Percentiles rank a stretch among this genome's conserved stretches.
Conservation (phyloP, 2,329 filamentous ascomycete species). For the Alternaria infectoria region DNA sequence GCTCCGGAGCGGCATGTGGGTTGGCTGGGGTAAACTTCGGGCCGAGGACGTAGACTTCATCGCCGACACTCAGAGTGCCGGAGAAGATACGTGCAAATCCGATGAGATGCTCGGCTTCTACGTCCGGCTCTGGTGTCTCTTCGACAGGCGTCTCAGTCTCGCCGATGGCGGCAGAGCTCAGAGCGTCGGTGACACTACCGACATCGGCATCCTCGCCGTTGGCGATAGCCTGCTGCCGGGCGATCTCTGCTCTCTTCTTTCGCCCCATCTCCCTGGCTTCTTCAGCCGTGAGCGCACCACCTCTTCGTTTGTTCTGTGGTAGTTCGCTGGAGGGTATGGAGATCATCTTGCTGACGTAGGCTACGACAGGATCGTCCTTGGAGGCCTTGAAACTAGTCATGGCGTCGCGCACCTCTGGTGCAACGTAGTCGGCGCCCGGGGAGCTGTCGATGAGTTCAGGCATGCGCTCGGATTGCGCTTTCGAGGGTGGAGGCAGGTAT, state of each 20-base stretch:
- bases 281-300: constrained; percentile 76
- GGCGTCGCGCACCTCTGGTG: constrained; percentile 73
- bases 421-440: constrained; percentile 76
- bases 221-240: constrained; percentile 71
- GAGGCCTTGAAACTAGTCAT: constrained; percentile 80
- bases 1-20: constrained; percentile 73
- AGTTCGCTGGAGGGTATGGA: constrained; percentile 92
- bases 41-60: constrained; percentile 86
- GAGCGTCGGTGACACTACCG: constrained; percentile 62
- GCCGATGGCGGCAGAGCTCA: constrained; percentile 66
- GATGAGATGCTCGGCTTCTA: constrained; percentile 85
- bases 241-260: constrained; percentile 87
- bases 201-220: constrained; percentile 54
- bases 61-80: constrained; percentile 85
- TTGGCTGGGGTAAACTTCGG: constrained; percentile 90
- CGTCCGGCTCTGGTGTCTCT: constrained; percentile 59
- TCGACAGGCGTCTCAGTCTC: constrained; percentile 42
- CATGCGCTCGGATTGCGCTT: constrained; percentile 79
- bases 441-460: constrained; percentile 80
- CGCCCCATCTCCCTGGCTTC: constrained; percentile 88
- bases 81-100: constrained; percentile 95
- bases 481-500: constrained; percentile 82
- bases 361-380: constrained; percentile 78
- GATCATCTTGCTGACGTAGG: constrained; percentile 98
- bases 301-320: constrained; percentile 78